phyloP scores from a whole-genome alignment of 2,329 filamentous ascomycete species.

The Juglanconis juglandina region DNA sequence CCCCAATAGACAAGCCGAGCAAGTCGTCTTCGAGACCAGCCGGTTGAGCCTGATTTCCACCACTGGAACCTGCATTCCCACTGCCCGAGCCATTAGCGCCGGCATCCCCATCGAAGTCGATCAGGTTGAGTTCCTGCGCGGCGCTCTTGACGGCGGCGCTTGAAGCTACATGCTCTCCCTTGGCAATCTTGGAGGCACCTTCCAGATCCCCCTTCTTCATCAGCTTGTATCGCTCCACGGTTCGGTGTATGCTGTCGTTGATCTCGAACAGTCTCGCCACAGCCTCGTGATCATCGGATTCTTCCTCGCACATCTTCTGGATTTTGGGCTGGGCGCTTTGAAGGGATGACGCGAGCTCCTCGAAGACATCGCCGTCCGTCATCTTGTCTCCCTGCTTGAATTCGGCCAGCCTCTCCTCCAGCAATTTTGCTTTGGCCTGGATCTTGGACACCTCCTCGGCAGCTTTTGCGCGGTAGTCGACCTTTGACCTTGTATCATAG shows the following conservation, averaged over 20 bases:
- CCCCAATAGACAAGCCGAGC: slow-evolving; percentile 78
- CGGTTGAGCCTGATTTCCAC: slow-evolving; percentile 40
- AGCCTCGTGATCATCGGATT: slow-evolving; percentile 93
- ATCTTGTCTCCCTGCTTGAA: slow-evolving; percentile 81
- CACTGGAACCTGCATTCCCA: slow-evolving; percentile 21
- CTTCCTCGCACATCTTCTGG: slow-evolving; percentile 98
- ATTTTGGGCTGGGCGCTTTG: slow-evolving; percentile 97
- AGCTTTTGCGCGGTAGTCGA: slow-evolving; percentile 95
- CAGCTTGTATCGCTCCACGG: slow-evolving; percentile 90
- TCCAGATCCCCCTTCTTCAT: slow-evolving; percentile 94
- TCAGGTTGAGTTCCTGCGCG: slow-evolving; percentile 78
- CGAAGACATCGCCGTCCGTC: slow-evolving; percentile 62
- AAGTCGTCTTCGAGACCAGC: slow-evolving; percentile 84
- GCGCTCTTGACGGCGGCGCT: slow-evolving; percentile 56
- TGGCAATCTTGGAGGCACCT: slow-evolving; percentile 76
- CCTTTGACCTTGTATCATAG: slow-evolving; percentile 92
- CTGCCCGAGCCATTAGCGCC: slow-evolving; percentile 48
- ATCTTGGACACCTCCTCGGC: slow-evolving; percentile 93
- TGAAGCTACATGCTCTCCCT: slow-evolving; percentile 55
- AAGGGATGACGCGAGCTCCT: slow-evolving; percentile 84
- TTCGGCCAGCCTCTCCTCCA: slow-evolving; percentile 88
- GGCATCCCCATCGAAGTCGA: slow-evolving; percentile 75
- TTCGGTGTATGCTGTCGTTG: slow-evolving; percentile 97
- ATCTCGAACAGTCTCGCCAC: slow-evolving; percentile 95
- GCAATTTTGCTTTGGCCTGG: slow-evolving; percentile 86